A percentile compares a stretch with the other conserved stretches of the same genome.
phyloP scores from a whole-genome alignment of 1,284 basidiomycete genomes.

The Baeospora myosura region DNA sequence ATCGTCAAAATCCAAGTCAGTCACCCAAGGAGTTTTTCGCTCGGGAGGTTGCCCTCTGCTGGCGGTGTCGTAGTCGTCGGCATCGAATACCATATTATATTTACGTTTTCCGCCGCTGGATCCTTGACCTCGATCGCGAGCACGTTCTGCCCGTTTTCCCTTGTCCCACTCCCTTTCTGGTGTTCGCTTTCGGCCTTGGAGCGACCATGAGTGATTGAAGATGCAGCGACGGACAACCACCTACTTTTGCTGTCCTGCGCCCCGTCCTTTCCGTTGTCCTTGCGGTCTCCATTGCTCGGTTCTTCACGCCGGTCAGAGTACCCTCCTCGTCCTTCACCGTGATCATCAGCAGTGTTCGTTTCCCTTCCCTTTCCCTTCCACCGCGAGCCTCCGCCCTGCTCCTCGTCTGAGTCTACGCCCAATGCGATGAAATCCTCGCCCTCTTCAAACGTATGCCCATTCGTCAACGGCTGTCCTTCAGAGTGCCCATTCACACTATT shows the following conservation, averaged over 20 bases:
- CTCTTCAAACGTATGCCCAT: no score
- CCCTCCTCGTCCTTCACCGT: no score
- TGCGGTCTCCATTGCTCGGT: background rate
- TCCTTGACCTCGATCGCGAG: constrained; percentile 21
- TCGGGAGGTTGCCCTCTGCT: constrained; percentile 54
- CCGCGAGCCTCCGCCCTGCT: background rate
- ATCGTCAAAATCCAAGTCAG: constrained; percentile 16
- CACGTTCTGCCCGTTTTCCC: constrained; percentile 24
- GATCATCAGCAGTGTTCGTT: background rate
- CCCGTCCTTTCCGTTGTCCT: background rate
- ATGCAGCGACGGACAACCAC: no score
- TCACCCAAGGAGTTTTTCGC: constrained; percentile 74
- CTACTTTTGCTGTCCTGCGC: no score
- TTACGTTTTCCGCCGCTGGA: constrained; percentile 33
- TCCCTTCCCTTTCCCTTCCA: background rate
- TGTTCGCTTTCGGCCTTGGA: no score
- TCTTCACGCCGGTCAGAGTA: background rate
- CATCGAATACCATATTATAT: constrained; percentile 35
- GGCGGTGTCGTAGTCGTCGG: constrained; percentile 47
- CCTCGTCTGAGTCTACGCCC: background rate
- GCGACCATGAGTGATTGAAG: no score
- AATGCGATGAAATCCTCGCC: constrained; percentile 1
- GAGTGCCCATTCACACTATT: no score
- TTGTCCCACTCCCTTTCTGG: constrained; percentile 38
- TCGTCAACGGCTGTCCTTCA: no score